Evolutionary conservation across 768 basidiomycete species (phyloP).

Genomic region (Lentinula aciculospora): DNA sequence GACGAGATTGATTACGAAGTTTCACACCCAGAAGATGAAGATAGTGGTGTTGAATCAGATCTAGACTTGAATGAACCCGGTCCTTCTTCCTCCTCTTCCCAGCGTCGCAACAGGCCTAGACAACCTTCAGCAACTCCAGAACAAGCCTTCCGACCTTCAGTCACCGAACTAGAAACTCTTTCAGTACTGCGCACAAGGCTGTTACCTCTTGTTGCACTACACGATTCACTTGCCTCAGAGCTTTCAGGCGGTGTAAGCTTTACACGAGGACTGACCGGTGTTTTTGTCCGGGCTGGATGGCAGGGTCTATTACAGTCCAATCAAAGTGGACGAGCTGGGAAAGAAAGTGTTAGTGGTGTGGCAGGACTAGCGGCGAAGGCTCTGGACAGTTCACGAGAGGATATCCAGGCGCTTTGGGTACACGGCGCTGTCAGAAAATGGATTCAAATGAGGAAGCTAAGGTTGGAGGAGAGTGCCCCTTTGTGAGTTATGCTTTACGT

Average conservation of each 20-base stretch:
- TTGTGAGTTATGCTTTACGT: conserved; percentile 45
- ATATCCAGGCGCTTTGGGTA: conserved; percentile 62
- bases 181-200: conserved; percentile 48
- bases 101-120: not conserved
- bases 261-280: conserved; percentile 52
- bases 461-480: conserved; percentile 69
- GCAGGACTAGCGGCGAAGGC: conserved; percentile 52
- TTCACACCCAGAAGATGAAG: conserved; percentile 17
- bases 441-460: conserved; percentile 50
- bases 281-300: conserved; percentile 71
- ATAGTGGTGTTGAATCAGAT: conserved; percentile 3
- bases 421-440: conserved; percentile 61
- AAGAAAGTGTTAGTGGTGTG: conserved; percentile 23
- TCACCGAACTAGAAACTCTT: conserved; percentile 31
- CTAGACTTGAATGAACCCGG: conserved; percentile 1
- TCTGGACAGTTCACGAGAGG: conserved; percentile 39
- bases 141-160: not conserved
- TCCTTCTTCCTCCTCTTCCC: conserved; percentile 13
- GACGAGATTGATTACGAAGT: conserved; percentile 64
- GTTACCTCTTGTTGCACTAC: conserved; percentile 59
- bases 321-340: conserved; percentile 32
- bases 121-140: not conserved
- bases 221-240: conserved; percentile 63
- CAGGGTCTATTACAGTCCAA: conserved; percentile 50
- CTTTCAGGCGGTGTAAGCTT: conserved; percentile 61